A percentile compares a stretch with the other conserved stretches of the same genome.
Conservation (phyloP, 495 filamentous ascomycete genomes). For the Coniosporium apollinis region DNA sequence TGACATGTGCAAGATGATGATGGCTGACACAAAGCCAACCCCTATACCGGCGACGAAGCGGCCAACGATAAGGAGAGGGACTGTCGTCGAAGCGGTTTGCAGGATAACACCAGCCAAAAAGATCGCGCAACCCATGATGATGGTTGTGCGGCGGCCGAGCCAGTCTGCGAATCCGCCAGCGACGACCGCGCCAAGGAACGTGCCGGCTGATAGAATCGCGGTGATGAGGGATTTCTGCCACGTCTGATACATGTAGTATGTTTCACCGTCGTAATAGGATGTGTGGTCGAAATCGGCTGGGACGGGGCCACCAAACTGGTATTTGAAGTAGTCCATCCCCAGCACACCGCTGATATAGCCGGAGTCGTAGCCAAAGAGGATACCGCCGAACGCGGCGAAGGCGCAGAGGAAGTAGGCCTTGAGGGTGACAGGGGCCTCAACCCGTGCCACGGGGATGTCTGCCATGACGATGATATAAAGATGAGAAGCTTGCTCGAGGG, state of each 20-base stretch:
- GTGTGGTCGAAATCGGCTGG: constrained; percentile 16
- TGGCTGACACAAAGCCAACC: constrained; percentile 54
- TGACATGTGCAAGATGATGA: constrained; percentile 56
- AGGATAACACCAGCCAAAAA: constrained; percentile 46
- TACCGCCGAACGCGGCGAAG: constrained; percentile 27
- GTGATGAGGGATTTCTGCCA: constrained; percentile 18
- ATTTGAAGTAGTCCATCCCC: constrained; percentile 33
- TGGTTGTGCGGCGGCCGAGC: constrained; percentile 22
- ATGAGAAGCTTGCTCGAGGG: no score
- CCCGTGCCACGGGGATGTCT: no score
- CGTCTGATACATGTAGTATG: constrained; percentile 29
- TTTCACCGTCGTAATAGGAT: no score
- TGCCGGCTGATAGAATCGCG: constrained; percentile 17
- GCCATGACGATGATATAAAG: no score
- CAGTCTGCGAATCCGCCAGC: constrained; percentile 24
- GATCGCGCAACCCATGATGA: constrained; percentile 39
- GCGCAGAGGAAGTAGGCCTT: constrained; percentile 26
- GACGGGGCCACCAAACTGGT: constrained; percentile 20
- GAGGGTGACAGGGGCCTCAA: constrained; percentile 25
- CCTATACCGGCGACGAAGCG: constrained; percentile 54
- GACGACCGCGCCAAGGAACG: constrained; percentile 27
- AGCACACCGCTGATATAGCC: constrained; percentile 29
- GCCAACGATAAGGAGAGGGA: constrained; percentile 43
- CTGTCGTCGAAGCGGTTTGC: constrained; percentile 34
- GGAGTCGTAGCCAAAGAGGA: constrained; percentile 30